Evolutionary conservation across 169 alveolate species (phyloP).

Genomic region (Plasmodium knowlesi): DNA sequence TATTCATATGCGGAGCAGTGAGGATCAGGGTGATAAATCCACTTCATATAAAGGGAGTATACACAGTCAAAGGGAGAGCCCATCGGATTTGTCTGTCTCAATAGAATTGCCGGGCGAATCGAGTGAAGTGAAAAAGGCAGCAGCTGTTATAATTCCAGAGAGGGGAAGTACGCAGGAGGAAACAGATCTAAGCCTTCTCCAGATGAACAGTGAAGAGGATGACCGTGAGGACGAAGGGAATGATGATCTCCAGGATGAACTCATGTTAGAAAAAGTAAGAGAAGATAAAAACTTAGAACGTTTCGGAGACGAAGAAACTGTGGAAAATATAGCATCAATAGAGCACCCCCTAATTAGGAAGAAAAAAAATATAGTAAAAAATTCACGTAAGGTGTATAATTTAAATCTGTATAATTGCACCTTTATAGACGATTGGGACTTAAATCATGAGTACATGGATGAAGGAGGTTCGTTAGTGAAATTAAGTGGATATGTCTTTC

Average conservation of each 20-base stretch:
- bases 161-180: neutral
- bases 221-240: neutral
- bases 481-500: constrained; percentile 73
- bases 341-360: constrained; percentile 27
- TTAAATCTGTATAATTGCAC: constrained; percentile 60
- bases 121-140: neutral
- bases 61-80: neutral
- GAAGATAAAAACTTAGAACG: constrained; percentile 50
- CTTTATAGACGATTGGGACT: constrained; percentile 71
- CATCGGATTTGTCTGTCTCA: constrained; percentile 10
- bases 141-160: neutral
- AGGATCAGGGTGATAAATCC: neutral
- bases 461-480: constrained; percentile 66
- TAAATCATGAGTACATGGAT: constrained; percentile 57
- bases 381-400: constrained; percentile 64
- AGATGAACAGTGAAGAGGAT: neutral
- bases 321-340: neutral
- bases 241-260: neutral
- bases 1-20: neutral
- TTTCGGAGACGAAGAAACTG: neutral
- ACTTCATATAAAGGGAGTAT: neutral
- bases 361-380: constrained; percentile 46
- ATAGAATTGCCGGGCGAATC: constrained; percentile 6
- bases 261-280: constrained; percentile 10
- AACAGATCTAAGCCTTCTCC: neutral